phyloP scores from a whole-genome alignment of 2,329 filamentous ascomycete genomes.

The Colletotrichum sp. region DNA sequence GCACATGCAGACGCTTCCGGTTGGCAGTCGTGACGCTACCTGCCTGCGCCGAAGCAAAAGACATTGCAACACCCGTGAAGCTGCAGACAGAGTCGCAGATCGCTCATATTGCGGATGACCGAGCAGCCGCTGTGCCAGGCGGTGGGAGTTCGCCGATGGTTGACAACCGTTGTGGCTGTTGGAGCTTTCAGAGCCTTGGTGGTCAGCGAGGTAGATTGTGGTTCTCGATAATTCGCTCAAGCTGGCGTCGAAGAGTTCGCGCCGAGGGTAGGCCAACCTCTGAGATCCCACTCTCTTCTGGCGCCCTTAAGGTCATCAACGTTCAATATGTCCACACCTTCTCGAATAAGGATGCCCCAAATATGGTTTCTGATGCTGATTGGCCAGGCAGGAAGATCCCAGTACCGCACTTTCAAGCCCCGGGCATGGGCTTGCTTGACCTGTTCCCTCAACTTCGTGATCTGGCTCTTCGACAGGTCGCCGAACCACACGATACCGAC shows the following conservation, averaged over 20 bases:
- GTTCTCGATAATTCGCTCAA: background rate
- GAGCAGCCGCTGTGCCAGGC: background rate
- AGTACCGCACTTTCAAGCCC: conserved; percentile 64
- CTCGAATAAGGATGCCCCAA: conserved; percentile 59
- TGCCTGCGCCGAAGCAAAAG: background rate
- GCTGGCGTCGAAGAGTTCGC: background rate
- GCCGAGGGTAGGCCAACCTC: conserved; percentile 9
- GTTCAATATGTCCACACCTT: conserved; percentile 66
- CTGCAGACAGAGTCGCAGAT: background rate
- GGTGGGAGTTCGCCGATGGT: background rate
- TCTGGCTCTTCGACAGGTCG: conserved; percentile 48
- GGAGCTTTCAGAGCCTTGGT: background rate
- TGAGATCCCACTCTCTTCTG: conserved; percentile 40
- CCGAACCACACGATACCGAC: conserved; percentile 57
- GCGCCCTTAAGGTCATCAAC: conserved; percentile 62
- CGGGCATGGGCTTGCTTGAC: conserved; percentile 54
- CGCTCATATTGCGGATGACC: background rate
- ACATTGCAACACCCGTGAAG: background rate
- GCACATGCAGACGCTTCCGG: background rate
- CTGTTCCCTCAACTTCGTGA: conserved; percentile 47
- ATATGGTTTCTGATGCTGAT: conserved; percentile 56
- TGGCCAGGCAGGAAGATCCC: conserved; percentile 65
- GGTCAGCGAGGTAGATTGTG: background rate
- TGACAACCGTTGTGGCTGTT: background rate
- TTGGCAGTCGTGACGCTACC: background rate